phyloP scores from a whole-genome alignment of 495 filamentous ascomycete genomes.

The Aspergillus taichungensis region DNA sequence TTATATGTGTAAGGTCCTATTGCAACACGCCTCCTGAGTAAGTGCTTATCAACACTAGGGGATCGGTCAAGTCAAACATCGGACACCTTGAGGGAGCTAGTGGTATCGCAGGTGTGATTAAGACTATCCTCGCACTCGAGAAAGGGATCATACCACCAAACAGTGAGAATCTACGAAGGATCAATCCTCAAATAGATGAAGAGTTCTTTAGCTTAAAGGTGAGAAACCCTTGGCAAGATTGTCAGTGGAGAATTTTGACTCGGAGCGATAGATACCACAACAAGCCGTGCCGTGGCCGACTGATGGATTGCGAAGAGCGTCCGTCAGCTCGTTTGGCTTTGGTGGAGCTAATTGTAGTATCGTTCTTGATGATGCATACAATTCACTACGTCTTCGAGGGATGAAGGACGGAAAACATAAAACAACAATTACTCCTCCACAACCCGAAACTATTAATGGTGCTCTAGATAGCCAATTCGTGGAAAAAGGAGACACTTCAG shows the following conservation, averaged over 20 bases:
- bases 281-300: constrained; percentile 15
- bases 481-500: too few relatives aligned
- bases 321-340: constrained; percentile 22
- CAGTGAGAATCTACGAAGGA: constrained; percentile 6
- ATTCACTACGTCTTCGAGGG: too few relatives aligned
- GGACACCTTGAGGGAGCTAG: constrained; percentile 22
- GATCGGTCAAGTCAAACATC: constrained; percentile 21
- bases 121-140: constrained; percentile 29
- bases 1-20: constrained; percentile 11
- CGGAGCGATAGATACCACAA: constrained; percentile 1
- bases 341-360: constrained; percentile 18
- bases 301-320: constrained; percentile 15
- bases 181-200: constrained; percentile 14
- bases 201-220: constrained; percentile 7
- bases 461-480: too few relatives aligned
- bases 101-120: constrained; percentile 33
- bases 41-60: not conserved
- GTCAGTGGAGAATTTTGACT: not conserved
- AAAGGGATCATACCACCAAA: constrained; percentile 32
- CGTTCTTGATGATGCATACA: constrained; percentile 22
- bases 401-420: too few relatives aligned
- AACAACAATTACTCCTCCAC: too few relatives aligned
- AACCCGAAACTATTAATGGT: too few relatives aligned
- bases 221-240: too few relatives aligned
- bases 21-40: not conserved